A percentile compares a stretch with the other conserved stretches of the same genome.
phyloP scores from a whole-genome alignment of 2,329 filamentous ascomycete species.

The Cytospora leucostoma region DNA sequence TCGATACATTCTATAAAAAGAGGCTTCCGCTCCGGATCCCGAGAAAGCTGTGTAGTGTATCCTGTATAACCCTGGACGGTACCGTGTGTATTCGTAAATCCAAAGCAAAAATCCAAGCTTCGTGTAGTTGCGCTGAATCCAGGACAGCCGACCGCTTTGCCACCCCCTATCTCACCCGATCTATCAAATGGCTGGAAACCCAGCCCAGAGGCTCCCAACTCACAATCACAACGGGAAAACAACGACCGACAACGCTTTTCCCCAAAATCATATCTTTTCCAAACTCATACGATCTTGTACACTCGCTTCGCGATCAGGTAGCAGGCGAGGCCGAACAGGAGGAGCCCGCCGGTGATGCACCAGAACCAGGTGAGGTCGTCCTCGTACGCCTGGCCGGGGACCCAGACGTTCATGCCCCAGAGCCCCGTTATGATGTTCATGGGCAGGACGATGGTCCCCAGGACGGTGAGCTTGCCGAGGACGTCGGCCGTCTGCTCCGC shows the following conservation, averaged over 20 bases:
- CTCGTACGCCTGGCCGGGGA: conserved; percentile 86
- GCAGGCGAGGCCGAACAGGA: conserved; percentile 78
- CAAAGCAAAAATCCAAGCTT: not conserved
- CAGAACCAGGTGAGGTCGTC: conserved; percentile 75
- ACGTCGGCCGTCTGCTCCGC: conserved; percentile 96
- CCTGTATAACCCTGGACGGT: not conserved
- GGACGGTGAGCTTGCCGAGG: conserved; percentile 88
- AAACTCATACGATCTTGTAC: conserved; percentile 69
- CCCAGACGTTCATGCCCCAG: conserved; percentile 98
- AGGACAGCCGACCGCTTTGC: not conserved
- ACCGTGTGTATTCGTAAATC: not conserved
- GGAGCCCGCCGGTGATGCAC: conserved; percentile 70
- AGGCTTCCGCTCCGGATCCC: not conserved
- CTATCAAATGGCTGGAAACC: not conserved
- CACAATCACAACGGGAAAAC: not conserved
- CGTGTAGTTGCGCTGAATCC: not conserved
- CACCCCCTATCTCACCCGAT: not conserved
- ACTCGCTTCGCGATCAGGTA: conserved; percentile 82
- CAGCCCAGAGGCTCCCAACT: not conserved
- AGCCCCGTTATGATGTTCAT: conserved; percentile 99
- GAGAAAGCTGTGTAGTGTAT: not conserved
- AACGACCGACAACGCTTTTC: not conserved
- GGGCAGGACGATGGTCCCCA: conserved; percentile 94
- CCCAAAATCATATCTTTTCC: no score
- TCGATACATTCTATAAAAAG: not conserved